A percentile compares a stretch with the other conserved stretches of the same genome.
Evolutionary conservation across 768 basidiomycete species (phyloP).

Genomic region (Inosperma sp.): DNA sequence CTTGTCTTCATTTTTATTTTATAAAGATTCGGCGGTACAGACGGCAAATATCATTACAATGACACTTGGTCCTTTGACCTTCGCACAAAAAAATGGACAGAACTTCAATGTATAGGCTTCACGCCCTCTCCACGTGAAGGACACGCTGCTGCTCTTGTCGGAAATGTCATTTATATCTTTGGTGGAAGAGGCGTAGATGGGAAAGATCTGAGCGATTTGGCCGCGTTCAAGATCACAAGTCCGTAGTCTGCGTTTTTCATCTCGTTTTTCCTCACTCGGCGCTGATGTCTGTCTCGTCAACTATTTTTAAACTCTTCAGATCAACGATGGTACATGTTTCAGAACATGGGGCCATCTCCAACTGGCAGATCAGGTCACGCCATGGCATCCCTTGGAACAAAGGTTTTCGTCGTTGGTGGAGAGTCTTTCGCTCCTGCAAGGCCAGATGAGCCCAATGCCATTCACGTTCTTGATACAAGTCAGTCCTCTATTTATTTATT

Average conservation of each 20-base stretch:
- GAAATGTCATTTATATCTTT: slow-evolving; percentile 97
- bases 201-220: slow-evolving; percentile 89
- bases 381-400: slow-evolving; percentile 89
- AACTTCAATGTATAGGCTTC: slow-evolving; percentile 92
- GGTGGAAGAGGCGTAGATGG: slow-evolving; percentile 97
- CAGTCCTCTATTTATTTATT: slow-evolving; percentile 30
- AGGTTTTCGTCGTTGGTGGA: slow-evolving; percentile 92
- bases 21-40: slow-evolving; percentile 90
- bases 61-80: slow-evolving; percentile 97
- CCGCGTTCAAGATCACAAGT: slow-evolving; percentile 98
- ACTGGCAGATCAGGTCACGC: slow-evolving; percentile 92
- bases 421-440: slow-evolving; percentile 76
- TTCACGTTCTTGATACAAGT: slow-evolving; percentile 97
- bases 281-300: slow-evolving; percentile 12
- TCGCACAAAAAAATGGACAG: slow-evolving; percentile 76
- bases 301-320: too few species aligned
- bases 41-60: slow-evolving; percentile 98
- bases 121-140: slow-evolving; percentile 95
- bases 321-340: slow-evolving; percentile 99
- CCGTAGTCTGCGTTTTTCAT: slow-evolving; percentile 31
- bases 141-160: slow-evolving; percentile 92
- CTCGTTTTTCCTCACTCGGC: slow-evolving; percentile 2
- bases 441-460: slow-evolving; percentile 71
- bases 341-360: slow-evolving; percentile 98
- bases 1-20: slow-evolving; percentile 8